phyloP scores from a whole-genome alignment of 1,284 basidiomycete species.

The Ganoderma lingzhi region DNA sequence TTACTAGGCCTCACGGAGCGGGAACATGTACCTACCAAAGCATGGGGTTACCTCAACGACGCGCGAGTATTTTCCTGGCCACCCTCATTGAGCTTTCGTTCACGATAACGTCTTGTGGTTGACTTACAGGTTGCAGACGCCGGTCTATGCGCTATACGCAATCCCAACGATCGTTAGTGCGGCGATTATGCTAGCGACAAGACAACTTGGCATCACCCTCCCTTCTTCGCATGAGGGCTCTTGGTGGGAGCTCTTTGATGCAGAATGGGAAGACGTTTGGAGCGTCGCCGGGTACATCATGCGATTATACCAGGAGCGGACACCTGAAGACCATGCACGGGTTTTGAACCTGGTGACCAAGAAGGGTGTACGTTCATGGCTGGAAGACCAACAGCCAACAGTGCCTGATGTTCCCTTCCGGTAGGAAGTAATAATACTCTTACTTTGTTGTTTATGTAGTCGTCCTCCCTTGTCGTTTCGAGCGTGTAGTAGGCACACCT shows the following conservation, averaged over 20 bases:
- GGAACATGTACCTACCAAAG: constrained; percentile 75
- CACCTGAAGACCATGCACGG: constrained; percentile 47
- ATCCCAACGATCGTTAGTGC: constrained; percentile 91
- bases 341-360: constrained; percentile 68
- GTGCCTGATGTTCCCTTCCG: background rate
- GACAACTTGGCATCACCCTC: constrained; percentile 74
- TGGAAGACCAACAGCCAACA: constrained; percentile 54
- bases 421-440: constrained; percentile 9
- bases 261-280: constrained; percentile 86
- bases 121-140: constrained; percentile 80
- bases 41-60: constrained; percentile 94
- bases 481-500: background rate
- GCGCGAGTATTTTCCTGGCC: constrained; percentile 62
- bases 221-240: constrained; percentile 71
- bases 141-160: constrained; percentile 88
- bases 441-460: background rate
- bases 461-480: background rate
- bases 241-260: constrained; percentile 93
- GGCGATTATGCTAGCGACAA: constrained; percentile 79
- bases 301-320: constrained; percentile 71
- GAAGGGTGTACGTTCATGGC: constrained; percentile 77
- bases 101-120: constrained; percentile 26
- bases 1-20: constrained; percentile 83
- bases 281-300: constrained; percentile 82
- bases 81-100: constrained; percentile 23